Evolutionary conservation across 176 grass and related monocot species (phyloP).

Genomic region (Saccharum spontaneum): DNA sequence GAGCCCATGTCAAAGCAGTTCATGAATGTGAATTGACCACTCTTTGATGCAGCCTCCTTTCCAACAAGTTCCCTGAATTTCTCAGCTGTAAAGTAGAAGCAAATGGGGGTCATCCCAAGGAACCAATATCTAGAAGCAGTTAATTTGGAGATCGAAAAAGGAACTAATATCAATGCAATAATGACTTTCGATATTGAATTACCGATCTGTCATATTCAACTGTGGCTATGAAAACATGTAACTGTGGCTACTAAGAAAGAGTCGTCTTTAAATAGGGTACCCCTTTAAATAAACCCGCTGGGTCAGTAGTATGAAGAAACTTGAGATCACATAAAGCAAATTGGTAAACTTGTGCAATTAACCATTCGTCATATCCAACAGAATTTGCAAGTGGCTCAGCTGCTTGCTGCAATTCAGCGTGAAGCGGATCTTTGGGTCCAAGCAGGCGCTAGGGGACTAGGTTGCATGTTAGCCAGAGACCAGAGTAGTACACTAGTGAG

Average conservation of each 20-base stretch:
- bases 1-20: constrained; percentile 97
- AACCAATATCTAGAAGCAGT: not conserved
- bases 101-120: not conserved
- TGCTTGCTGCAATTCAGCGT: no score
- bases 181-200: not conserved
- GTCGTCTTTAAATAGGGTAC: not conserved
- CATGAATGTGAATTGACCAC: constrained; percentile 92
- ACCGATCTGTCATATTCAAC: not conserved
- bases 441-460: no score
- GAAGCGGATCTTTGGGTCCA: no score
- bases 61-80: constrained; percentile 94
- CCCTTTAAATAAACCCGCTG: not conserved
- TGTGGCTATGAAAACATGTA: not conserved
- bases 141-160: not conserved
- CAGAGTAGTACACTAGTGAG: no score
- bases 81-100: constrained; percentile 66
- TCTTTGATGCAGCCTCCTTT: constrained; percentile 88
- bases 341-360: not conserved
- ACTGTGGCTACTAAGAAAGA: constrained; percentile 4
- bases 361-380: not conserved
- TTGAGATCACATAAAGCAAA: not conserved
- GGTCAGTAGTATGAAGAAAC: not conserved
- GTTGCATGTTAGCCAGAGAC: no score
- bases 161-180: constrained; percentile 5
- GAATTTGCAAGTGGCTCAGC: not conserved